Base-by-base conservation (phyloP, 2,329 filamentous ascomycete species). In the Microcyclosporella mali region DNA sequence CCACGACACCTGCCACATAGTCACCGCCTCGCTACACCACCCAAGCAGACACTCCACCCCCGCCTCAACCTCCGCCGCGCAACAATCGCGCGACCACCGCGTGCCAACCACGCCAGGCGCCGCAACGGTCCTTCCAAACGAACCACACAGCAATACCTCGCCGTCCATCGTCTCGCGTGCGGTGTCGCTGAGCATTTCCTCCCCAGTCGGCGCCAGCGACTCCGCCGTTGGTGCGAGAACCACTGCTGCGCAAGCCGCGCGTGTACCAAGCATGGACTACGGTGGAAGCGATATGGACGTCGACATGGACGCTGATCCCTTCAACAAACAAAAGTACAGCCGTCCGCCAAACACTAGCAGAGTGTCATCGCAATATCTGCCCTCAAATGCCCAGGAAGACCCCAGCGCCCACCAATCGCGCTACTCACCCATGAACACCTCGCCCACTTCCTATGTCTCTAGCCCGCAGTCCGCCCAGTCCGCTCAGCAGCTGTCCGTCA, bases 401-500 rank as follows among this genome's bases (percentile, higher is more conserved):
- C 82, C 90, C 60, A 81, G 85, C 46, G 92, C 88, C 33, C 76
- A 86, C 38, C 86, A 88, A 46, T 86, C 94, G 65, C 81, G 89
- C 62, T 97, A 97, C 69, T 97, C 90, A 35, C 92, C 90, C 51
- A 95, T 95, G 89, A 90, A 95, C 64, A 72, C 94, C 48, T 88
- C 88, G 47, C 86, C 88, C 31, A 80, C 83, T 27, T 84, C 85
- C 43, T 77, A 79, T 62, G 75, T 70, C 36, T 55, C 59, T 69
- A 85, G 72, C 63, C 78, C 72, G 49, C 79, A 70, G 60, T 72
- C 70, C 50, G 63, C 52, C 31, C 62, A 58, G 58, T 74, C 55
- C 17, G 63, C 66, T 44, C 51, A 53, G 34, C 48, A 43, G 34
- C 37, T 41, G 19, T 33, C 43, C 17, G 37, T 46, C 18, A 56